Evolutionary conservation across 1,284 basidiomycete genomes (phyloP).

Genomic region (Fomitopsis palustris): DNA sequence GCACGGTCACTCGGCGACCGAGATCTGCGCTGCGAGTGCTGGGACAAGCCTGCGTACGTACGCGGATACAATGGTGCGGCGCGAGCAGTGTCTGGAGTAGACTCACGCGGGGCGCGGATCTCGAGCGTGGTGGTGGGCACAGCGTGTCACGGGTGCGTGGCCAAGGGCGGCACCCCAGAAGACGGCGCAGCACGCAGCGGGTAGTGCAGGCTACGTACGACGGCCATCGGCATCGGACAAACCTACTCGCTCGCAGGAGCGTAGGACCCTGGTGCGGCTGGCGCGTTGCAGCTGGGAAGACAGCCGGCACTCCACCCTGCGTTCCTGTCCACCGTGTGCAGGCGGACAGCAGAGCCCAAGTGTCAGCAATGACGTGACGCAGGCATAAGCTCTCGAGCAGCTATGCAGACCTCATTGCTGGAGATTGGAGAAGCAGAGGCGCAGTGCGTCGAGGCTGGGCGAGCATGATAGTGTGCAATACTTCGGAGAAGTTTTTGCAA

Average conservation of each 20-base stretch:
- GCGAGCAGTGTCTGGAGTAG: not conserved
- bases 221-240: not conserved
- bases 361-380: not conserved
- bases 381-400: not conserved
- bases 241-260: not conserved
- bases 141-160: not conserved
- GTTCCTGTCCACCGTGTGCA: not conserved
- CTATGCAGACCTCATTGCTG: not conserved
- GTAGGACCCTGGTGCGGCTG: not conserved
- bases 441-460: not conserved
- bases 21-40: not conserved
- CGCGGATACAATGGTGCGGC: not conserved
- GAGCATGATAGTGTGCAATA: not conserved
- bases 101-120: not conserved
- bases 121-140: not conserved
- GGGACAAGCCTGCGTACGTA: not conserved
- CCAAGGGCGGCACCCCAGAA: not conserved
- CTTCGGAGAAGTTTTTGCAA: not conserved
- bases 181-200: not conserved
- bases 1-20: not conserved
- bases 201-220: not conserved
- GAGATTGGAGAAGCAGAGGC: not conserved
- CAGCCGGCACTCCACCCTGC: not conserved
- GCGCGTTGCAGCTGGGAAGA: not conserved
- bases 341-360: not conserved